These are phyloP conservation scores for Pichia sp. DNA, from an alignment of 1,139 yeast genomes.

Conservation along the genomic window DNA sequence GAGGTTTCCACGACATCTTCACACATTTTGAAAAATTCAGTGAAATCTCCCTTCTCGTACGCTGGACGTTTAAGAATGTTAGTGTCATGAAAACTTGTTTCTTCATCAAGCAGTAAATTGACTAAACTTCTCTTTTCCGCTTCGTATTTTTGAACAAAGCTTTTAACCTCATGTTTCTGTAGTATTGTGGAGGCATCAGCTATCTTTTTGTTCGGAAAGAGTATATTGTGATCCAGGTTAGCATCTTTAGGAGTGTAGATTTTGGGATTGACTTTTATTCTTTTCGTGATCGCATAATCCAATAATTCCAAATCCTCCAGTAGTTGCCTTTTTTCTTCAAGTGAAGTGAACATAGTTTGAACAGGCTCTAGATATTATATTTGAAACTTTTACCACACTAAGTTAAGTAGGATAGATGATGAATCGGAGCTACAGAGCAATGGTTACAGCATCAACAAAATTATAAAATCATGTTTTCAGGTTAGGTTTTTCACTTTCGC, in stretches of 20 bases:
- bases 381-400: too few relatives aligned
- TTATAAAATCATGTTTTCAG: background rate
- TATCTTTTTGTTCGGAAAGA: constrained; percentile 33
- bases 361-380: too few relatives aligned
- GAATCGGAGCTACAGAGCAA: too few relatives aligned
- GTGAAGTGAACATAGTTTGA: constrained; percentile 10
- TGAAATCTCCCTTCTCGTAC: constrained; percentile 16
- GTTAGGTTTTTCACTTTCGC: background rate
- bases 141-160: constrained; percentile 48
- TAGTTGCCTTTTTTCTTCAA: constrained; percentile 38
- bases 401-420: too few relatives aligned
- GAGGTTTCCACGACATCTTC: background rate
- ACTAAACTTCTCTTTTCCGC: constrained; percentile 35
- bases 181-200: constrained; percentile 44
- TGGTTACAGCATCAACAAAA: background rate
- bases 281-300: constrained; percentile 48
- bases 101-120: constrained; percentile 23
- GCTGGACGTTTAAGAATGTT: constrained; percentile 33
- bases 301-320: constrained; percentile 54
- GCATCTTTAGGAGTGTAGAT: constrained; percentile 36
- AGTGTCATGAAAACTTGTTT: constrained; percentile 27
- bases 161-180: constrained; percentile 67
- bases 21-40: constrained; percentile 16
- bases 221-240: constrained; percentile 26
- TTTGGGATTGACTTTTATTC: constrained; percentile 47